Base-by-base conservation (phyloP, 108 stramenopile species). In the Pseudonitzschia multistriata region DNA sequence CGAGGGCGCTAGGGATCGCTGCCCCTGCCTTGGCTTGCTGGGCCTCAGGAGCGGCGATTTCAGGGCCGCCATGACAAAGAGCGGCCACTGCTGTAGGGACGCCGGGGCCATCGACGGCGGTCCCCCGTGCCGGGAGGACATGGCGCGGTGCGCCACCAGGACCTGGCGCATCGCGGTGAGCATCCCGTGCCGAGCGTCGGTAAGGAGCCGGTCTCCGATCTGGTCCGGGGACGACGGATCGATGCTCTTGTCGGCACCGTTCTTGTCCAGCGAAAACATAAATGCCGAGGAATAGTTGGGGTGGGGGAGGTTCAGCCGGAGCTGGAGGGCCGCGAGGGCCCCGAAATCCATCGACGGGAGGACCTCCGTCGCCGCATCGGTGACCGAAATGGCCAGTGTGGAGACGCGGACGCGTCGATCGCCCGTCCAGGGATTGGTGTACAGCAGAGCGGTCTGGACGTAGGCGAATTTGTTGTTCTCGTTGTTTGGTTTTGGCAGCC, bases 81-180 rank as follows among this genome's bases (percentile, higher is more conserved):
- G 66, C 22, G 98, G 98, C 31, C 96, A 84, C 49, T 94, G 74
- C 70, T 93, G 81, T 48, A 97, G 78, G 21, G 87, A 73, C 72
- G 94, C 94, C 19, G 98, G 97, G 15, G 97, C 84, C 0, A 60
- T 35, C 28, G 91, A 42, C 52, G 21, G 49, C 21, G 34, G 24
- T 31, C 24, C 29, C 15, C 31, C 30, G 36, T 53, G 37, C 28
- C 62, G 42, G 35, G 66, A 50, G 6, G 31, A 1, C 60, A 52
- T 87, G 55, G 64, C 75, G 29, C 96, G 86, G 78, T 97, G 96
- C 50, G 73, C 78, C 21, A 79, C 72, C 49, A 98, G 79, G 40
- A 91, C 81, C 0, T 85, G 63, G 21, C 93, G 72, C 59, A 80
- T 85, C 49, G 67, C 57, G 11, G 79, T 66, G 45, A 82, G 65